Conservation (phyloP, 148 eudicot genomes). For the Pharnaceum exiguum region DNA sequence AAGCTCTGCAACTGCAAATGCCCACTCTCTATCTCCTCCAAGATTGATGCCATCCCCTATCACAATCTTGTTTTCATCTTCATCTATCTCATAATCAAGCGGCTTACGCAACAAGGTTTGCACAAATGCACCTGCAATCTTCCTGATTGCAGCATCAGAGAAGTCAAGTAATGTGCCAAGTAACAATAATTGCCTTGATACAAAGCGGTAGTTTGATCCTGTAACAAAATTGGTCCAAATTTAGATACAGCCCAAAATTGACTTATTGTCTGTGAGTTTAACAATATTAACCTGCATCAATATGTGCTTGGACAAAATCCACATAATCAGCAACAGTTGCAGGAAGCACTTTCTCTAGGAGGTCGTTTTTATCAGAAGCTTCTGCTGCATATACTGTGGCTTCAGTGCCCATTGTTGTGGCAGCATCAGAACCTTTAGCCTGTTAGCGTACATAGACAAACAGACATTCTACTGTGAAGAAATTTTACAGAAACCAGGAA, state of each 20-base stretch:
- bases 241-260: neutral
- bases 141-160: slow-evolving; percentile 78
- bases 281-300: slow-evolving; percentile 63
- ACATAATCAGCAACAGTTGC: slow-evolving; percentile 69
- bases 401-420: slow-evolving; percentile 79
- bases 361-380: slow-evolving; percentile 83
- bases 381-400: slow-evolving; percentile 95
- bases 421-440: slow-evolving; percentile 96
- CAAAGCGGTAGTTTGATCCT: slow-evolving; percentile 75
- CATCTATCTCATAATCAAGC: slow-evolving; percentile 66
- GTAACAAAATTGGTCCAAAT: slow-evolving; percentile 20
- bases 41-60: slow-evolving; percentile 91
- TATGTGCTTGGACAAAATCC: slow-evolving; percentile 74
- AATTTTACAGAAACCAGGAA: no score
- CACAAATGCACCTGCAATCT: slow-evolving; percentile 63
- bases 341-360: slow-evolving; percentile 81
- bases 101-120: slow-evolving; percentile 54
- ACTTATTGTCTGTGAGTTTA: neutral
- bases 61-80: slow-evolving; percentile 49
- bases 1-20: slow-evolving; percentile 65
- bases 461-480: no score
- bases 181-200: slow-evolving; percentile 77
- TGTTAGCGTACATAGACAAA: slow-evolving; percentile 16
- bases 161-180: slow-evolving; percentile 89
- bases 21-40: slow-evolving; percentile 92